phyloP scores from a whole-genome alignment of 495 filamentous ascomycete species.

The Pyronema omphalodes region DNA sequence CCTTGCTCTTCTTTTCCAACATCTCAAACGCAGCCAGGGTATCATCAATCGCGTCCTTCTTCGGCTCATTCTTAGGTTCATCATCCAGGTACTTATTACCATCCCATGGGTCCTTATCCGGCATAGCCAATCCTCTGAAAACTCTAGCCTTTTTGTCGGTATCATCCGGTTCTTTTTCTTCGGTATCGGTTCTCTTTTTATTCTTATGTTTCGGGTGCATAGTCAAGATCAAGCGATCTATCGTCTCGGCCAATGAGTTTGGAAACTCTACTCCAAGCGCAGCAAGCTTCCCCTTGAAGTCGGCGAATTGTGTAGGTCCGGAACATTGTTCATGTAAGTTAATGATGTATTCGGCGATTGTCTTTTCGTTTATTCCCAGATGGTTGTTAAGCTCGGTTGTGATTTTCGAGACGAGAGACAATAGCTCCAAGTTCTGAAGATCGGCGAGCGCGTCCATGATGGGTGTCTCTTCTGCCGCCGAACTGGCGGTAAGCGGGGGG shows the following conservation, averaged over 20 bases:
- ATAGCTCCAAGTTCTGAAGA: constrained; percentile 70
- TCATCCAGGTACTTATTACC: constrained; percentile 31
- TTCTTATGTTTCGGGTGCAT: constrained; percentile 61
- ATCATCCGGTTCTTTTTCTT: constrained; percentile 25
- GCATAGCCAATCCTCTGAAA: constrained; percentile 78
- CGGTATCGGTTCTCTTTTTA: constrained; percentile 27
- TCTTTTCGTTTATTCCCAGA: constrained; percentile 82
- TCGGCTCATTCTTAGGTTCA: constrained; percentile 21
- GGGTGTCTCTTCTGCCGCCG: not conserved
- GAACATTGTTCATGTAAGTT: constrained; percentile 65
- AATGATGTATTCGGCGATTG: constrained; percentile 86
- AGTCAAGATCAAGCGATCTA: constrained; percentile 70
- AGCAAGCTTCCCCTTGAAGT: constrained; percentile 48
- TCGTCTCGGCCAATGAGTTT: constrained; percentile 69
- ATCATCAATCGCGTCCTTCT: constrained; percentile 61
- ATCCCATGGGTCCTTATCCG: constrained; percentile 49
- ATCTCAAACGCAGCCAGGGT: constrained; percentile 81
- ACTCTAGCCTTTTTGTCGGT: constrained; percentile 50
- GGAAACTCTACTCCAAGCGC: constrained; percentile 76
- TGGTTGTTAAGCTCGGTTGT: constrained; percentile 89
- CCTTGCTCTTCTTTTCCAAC: constrained; percentile 49
- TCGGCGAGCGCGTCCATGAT: constrained; percentile 52
- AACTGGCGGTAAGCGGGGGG: too few species aligned
- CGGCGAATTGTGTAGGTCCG: constrained; percentile 36
- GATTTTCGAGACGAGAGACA: constrained; percentile 87